These are phyloP conservation scores for Bonnemaisonia californica DNA, from an alignment of 31 red algal species.

Conservation along the genomic window DNA sequence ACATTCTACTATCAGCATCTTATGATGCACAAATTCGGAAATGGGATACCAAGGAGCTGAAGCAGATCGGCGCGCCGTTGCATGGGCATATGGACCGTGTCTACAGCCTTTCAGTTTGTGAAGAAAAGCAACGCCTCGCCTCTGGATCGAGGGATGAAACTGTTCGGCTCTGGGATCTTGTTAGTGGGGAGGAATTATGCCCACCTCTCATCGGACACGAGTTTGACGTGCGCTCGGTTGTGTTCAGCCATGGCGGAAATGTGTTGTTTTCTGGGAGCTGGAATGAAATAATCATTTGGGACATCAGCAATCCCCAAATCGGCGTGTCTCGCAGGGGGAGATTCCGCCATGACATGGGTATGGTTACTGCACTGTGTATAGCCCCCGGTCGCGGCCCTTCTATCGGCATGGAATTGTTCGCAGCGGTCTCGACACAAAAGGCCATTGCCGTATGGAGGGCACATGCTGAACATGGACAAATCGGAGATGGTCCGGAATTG, in stretches of 20 bases:
- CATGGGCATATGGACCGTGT: neutral
- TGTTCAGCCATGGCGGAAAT: neutral
- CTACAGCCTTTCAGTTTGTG: neutral
- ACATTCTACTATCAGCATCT: no score
- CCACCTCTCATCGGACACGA: neutral
- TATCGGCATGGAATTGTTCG: neutral
- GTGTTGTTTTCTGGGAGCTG: neutral
- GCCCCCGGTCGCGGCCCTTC: no score
- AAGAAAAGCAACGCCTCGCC: neutral
- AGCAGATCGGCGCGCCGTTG: no score
- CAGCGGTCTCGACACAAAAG: neutral
- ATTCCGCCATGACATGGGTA: neutral
- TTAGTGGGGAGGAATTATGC: neutral
- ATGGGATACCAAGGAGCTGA: no score
- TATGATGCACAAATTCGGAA: no score
- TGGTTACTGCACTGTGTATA: neutral
- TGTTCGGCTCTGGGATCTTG: neutral
- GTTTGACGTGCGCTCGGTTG: neutral
- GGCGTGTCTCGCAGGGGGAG: no score
- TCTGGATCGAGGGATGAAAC: neutral
- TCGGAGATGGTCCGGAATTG: neutral
- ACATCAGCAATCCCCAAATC: neutral
- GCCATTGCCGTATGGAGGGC: no score
- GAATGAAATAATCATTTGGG: neutral
- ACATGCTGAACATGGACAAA: no score